Base-by-base conservation (phyloP, 345 rosid genomes). In the Reutealis trisperma region DNA sequence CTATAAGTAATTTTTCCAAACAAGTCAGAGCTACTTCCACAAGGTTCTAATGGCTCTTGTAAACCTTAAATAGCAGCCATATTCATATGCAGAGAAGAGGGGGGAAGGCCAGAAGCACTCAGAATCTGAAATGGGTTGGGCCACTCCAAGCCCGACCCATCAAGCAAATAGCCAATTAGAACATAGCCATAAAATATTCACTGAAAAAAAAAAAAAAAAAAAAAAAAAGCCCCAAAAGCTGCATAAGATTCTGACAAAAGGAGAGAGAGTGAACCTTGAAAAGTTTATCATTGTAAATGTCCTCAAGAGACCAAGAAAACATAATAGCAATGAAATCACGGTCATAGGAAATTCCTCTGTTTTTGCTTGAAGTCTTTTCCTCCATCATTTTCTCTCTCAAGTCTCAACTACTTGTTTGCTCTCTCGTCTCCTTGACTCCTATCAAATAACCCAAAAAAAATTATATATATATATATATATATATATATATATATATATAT, bases 231-330 rank as follows among this genome's bases (percentile, higher is more conserved):
- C 1, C 30, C 44, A 21, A 24, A 27, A 44, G 30, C 49, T 14
- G 30, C 1, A 49, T 27, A 15, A 49, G 45, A 18, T 14, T 0
- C 2, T 30, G 27, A n/a, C 18, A 8, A 1, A 45, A 54, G 24
- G 45, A 30, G 27, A 19, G 16, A 54, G 42, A 79, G 22, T n/a
- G 58, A 67, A 84, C 90, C 71, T 34, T 30, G 66, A 77, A 84
- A 66, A 88, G 87, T 22, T 73, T n/a, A 37, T 79, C 64, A 58
- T 86, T 57, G 25, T 62, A 67, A 44, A 88, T 77, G 71, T 86
- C 86, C 0, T 84, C 77, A 45, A 86, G 72, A 8, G 86, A 79
- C 91, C 91, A 86, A 16, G 57, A 25, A 61, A 42, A 21, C 24
- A 72, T 5, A 44, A 10, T 72, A 19, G 22, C 37, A 58, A 25